Base-by-base conservation (phyloP, 148 eudicot species). In the Vaccinium darrowii region DNA sequence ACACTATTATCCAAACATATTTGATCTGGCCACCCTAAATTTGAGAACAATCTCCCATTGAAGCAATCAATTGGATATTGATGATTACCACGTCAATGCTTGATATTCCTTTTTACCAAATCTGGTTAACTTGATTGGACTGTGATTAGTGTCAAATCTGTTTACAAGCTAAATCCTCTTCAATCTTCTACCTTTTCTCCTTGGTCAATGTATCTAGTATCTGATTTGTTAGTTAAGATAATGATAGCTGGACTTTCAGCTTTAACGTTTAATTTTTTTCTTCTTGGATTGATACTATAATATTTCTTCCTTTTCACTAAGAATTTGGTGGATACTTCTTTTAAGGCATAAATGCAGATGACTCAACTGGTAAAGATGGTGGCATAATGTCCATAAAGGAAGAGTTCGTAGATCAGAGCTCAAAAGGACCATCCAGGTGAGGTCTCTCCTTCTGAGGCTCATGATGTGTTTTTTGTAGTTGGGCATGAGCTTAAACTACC, bases 401-500 rank as follows among this genome's bases (percentile, higher is more conserved):
- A 79, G 93, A 84, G 79, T 53, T n/a, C 39, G 78, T 83, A 58
- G 85, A 73, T 81, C 89, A 90, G 81, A 88, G 86, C 83, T 83
- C 76, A 69, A 89, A 82, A 58, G 82, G 75, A 83, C 83, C 89
- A 89, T 85, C 88, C 83, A 78, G 88, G 97, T 92, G 88, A 90
- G 90, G 56, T 71, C 54, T 86, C 78, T 43, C 23, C 36, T 79
- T 60, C 43, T 76, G 79, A 49, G 79, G 84, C 84, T 75, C 58
- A 16, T 78, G 54, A 54, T 47, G 8, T 10, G 30, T 84, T 13
- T 21, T 81, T 27, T 71, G 39, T 82, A 30, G 15, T 57, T 50
- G 52, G 52, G 73, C 53, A 43, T 81, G 74, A 63, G n/a, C 49
- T 57, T 81, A 43, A 62, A 54, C 15, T 67, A 25, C 76, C 60